These are phyloP conservation scores for Rosa rugosa DNA, from an alignment of 306 rosid genomes.

Conservation along the genomic window DNA sequence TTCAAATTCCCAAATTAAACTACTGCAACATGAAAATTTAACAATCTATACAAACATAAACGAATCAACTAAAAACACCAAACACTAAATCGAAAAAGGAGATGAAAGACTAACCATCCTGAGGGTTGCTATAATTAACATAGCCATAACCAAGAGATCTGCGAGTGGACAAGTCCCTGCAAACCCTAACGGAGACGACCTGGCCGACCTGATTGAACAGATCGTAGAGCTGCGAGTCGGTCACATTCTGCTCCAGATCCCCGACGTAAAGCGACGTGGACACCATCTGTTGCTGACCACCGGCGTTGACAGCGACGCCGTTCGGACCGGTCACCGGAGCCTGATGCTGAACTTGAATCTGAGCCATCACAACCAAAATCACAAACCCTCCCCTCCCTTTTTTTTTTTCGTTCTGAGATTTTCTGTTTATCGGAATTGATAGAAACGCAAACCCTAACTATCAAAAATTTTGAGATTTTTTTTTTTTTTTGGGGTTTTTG, in stretches of 20 bases:
- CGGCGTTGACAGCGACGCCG: slow-evolving; percentile 31
- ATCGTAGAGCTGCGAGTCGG: slow-evolving; percentile 68
- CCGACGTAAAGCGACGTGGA: slow-evolving; percentile 71
- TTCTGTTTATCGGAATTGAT: neutral
- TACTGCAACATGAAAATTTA: neutral
- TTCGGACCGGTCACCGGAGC: slow-evolving; percentile 33
- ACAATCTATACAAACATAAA: neutral
- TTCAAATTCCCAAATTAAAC: neutral
- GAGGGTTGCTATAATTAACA: slow-evolving; percentile 60
- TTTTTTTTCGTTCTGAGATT: neutral
- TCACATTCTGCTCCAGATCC: slow-evolving; percentile 58
- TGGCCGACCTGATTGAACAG: slow-evolving; percentile 58
- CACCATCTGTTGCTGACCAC: slow-evolving; percentile 40
- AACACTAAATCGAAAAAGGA: neutral
- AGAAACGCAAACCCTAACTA: slow-evolving; percentile 17
- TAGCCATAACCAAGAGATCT: slow-evolving; percentile 80
- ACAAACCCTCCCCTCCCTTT: slow-evolving; percentile 2
- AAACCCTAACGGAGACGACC: slow-evolving; percentile 68
- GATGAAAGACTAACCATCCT: slow-evolving; percentile 48
- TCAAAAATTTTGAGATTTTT: neutral
- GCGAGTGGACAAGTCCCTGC: slow-evolving; percentile 61
- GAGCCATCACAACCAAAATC: slow-evolving; percentile 50
- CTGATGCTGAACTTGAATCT: slow-evolving; percentile 71
- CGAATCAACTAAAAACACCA: neutral
- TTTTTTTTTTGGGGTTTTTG: neutral